Evolutionary conservation across 768 basidiomycete species (phyloP).

Genomic region (Lanmaoa pseudosensibilis): DNA sequence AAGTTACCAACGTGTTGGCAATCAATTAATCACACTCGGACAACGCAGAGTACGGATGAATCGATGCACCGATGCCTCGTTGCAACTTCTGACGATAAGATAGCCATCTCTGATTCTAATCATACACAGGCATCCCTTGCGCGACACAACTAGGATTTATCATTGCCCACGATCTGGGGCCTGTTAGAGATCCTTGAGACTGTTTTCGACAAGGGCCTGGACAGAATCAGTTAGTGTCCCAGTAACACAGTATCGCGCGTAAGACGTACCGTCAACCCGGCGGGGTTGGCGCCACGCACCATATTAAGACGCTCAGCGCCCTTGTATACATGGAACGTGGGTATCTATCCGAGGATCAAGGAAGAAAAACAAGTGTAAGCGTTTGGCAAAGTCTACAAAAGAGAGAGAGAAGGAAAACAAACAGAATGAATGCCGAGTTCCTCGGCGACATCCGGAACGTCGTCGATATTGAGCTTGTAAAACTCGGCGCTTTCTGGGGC

Average conservation of each 20-base stretch:
- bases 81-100: background rate
- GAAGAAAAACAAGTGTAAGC: background rate
- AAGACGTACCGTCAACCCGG: background rate
- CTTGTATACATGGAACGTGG: conserved; percentile 16
- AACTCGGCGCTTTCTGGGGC: conserved; percentile 43
- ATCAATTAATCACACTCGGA: background rate
- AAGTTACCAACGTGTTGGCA: background rate
- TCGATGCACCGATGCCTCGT: background rate
- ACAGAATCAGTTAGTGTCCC: background rate
- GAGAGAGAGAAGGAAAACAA: conserved; percentile 19
- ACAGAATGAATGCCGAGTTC: conserved; percentile 59
- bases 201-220: background rate
- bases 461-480: conserved; percentile 75
- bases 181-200: rapidly evolving
- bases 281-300: background rate
- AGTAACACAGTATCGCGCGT: background rate
- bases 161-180: too few relatives aligned
- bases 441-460: conserved; percentile 43
- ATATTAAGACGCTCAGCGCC: background rate
- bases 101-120: background rate
- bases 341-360: conserved; percentile 14
- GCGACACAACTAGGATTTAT: background rate
- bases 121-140: background rate
- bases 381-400: too few relatives aligned
- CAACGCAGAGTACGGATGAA: background rate